Percentiles rank a stretch among this genome's conserved stretches.
Evolutionary conservation across 2,329 filamentous ascomycete genomes (phyloP).

Genomic region (Epichloe glyceriae): DNA sequence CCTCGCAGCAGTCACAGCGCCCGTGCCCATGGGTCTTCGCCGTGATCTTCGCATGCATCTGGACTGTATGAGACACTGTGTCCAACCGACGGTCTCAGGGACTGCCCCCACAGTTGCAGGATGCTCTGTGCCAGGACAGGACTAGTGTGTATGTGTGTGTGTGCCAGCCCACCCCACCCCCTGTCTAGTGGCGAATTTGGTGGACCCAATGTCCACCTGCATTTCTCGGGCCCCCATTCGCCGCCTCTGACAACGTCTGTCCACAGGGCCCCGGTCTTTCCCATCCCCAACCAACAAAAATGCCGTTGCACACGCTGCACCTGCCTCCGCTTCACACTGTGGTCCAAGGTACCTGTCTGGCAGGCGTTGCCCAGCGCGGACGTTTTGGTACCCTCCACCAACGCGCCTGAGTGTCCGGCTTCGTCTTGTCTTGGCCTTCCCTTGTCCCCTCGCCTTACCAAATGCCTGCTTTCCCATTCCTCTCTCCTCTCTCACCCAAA

Average conservation of each 20-base stretch:
- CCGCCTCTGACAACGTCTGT: slow-evolving; percentile 9
- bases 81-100: not conserved
- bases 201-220: not conserved
- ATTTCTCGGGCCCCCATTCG: slow-evolving; percentile 17
- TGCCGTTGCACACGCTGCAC: slow-evolving; percentile 11
- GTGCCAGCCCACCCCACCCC: slow-evolving; percentile 19
- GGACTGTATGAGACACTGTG: slow-evolving; percentile 1
- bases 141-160: slow-evolving; percentile 10
- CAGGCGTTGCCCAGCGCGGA: not conserved
- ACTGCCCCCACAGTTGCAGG: slow-evolving; percentile 16
- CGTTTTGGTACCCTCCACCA: not conserved
- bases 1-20: not conserved
- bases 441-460: slow-evolving; percentile 1
- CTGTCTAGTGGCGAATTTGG: slow-evolving; percentile 18
- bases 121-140: not conserved
- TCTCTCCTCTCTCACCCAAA: slow-evolving; percentile 1
- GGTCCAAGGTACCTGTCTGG: not conserved
- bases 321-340: not conserved
- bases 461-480: slow-evolving; percentile 4
- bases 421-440: not conserved
- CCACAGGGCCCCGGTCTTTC: slow-evolving; percentile 1
- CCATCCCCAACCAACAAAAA: slow-evolving; percentile 18
- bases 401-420: not conserved
- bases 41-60: not conserved
- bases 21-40: no score